Evolutionary conservation across 2,329 filamentous ascomycete species (phyloP), one percentile per base, ranked within the genome.

Genomic region (Tolypocladium endophyticum): DNA sequence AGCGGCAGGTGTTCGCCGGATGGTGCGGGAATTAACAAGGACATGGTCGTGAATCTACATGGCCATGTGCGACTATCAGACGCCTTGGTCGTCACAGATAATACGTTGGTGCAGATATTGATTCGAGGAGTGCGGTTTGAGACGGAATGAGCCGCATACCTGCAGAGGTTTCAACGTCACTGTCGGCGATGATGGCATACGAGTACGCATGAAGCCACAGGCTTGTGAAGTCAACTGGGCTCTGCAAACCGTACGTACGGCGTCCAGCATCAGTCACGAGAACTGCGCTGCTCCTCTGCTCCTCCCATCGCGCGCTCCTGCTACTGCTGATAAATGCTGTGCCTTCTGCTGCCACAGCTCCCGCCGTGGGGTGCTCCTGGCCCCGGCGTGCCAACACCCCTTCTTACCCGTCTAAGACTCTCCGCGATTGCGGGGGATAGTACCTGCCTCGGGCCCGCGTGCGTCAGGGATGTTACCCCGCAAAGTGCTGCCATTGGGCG

Each of bases 401-500:
- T 52, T 33, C 47, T 18, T 52, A 28, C 47, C 47, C 47, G 16
- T 33, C 28, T 16, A n/a, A 33, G 47, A 52, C 47, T 4, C 9
- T 28, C 25, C 9, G 25, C 25, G 47, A 50, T 50, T 50, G 47
- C 47, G 25, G 25, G 47, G 47, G 18, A n/a, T 9, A 52, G 47
- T 52, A 33, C 50, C 47, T 52, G 47, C 45, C 45, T 52, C 9
- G 28, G 47, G 47, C 28, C 25, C 28, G 8, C 2, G 14, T 30
- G 47, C 54, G 54, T 41, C 61, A 63, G 58, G 61, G 60, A 63
- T 60, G 52, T 41, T 63, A 63, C 61, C 61, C 61, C 61, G 61
- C 61, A 63, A 60, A 61, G 54, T 52, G 58, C 47, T 55, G 54
- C 23, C 39, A 60, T 60, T 61, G 61, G 61, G 35, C 30, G 41